Conservation (phyloP, 1,284 basidiomycete genomes). For the Hemileccinum hortonii region DNA sequence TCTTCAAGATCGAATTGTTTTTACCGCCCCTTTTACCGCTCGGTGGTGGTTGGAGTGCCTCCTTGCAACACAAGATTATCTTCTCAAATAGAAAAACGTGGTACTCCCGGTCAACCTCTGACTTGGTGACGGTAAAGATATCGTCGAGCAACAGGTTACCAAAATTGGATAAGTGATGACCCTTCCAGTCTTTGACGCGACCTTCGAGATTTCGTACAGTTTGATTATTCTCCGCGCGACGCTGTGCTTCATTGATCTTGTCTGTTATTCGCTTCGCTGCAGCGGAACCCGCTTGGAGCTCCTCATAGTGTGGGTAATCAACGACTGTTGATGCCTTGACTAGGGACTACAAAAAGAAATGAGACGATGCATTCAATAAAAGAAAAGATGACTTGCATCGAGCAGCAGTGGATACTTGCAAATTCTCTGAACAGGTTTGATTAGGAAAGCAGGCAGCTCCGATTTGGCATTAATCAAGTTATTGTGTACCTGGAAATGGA, state of each 20-base stretch:
- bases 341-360: conserved; percentile 49
- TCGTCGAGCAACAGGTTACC: conserved; percentile 93
- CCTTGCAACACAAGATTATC: conserved; percentile 99
- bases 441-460: conserved; percentile 89
- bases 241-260: conserved; percentile 94
- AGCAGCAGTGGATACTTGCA: conserved; percentile 93
- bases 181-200: conserved; percentile 99
- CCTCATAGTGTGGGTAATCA: conserved; percentile 74
- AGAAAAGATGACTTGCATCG: conserved; percentile 62
- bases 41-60: conserved; percentile 51
- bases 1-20: conserved; percentile 77
- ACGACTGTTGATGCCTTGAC: conserved; percentile 71
- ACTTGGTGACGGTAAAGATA: conserved; percentile 94
- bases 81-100: conserved; percentile 99
- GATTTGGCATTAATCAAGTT: conserved; percentile 79
- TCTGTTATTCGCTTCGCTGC: conserved; percentile 93
- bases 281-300: conserved; percentile 81
- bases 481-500: conserved; percentile 55
- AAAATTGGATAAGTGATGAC: conserved; percentile 92
- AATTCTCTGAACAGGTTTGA: conserved; percentile 88
- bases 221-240: conserved; percentile 81
- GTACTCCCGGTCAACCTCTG: conserved; percentile 95
- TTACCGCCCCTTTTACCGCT: conserved; percentile 64
- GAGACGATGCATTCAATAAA: background rate
- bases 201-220: conserved; percentile 87